Base-by-base conservation (phyloP, 257 asterid genomes). In the Scutellaria baicalensis region DNA sequence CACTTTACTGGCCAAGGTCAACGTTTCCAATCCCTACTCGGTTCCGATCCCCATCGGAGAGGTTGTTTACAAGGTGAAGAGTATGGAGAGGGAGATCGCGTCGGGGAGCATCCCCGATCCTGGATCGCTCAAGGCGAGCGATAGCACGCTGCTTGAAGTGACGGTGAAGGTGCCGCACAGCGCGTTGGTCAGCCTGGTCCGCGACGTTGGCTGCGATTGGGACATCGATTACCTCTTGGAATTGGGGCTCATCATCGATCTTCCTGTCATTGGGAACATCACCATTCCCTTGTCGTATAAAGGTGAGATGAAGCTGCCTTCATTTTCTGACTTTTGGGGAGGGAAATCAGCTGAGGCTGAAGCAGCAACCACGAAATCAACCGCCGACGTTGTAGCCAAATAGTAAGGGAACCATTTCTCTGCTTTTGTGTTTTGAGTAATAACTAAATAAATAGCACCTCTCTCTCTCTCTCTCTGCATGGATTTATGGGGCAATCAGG, bases 251-350 rank as follows among this genome's bases (percentile, higher is more conserved):
- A 68, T 84, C 8, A 49, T 92, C 17, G 95, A 92, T 42, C 85
- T 89, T 5, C 97, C 97, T 0, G 78, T 84, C 11, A 13, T 92
- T 40, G 94, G 94, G 6, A 78, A 79, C 13, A 35, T 89, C 23
- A 84, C 91, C 42, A 84, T 92, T 36, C 97, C 97, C 3, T 21
- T 92, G 10, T 76, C 88, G 59, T 82, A 82, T 33, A 77, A 75
- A 12, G 97, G 97, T 0, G 96, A 84, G 79, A 71, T 89, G 81
- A 92, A 89, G 82, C 86, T 92, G 27, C 96, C 97, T 3, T 69
- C 95, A 1, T 47, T 89, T 47, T 75, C 91, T 0, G 91, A 87
- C 38, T 54, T 91, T 59, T 77, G 84, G 51, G 17, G 9, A 3
- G 82, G 82, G 17, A 50, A 16, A 14, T 49, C 71, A 18, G 9